Evolutionary conservation across 2,329 filamentous ascomycete genomes (phyloP).

Genomic region (Exserohilum turcica): DNA sequence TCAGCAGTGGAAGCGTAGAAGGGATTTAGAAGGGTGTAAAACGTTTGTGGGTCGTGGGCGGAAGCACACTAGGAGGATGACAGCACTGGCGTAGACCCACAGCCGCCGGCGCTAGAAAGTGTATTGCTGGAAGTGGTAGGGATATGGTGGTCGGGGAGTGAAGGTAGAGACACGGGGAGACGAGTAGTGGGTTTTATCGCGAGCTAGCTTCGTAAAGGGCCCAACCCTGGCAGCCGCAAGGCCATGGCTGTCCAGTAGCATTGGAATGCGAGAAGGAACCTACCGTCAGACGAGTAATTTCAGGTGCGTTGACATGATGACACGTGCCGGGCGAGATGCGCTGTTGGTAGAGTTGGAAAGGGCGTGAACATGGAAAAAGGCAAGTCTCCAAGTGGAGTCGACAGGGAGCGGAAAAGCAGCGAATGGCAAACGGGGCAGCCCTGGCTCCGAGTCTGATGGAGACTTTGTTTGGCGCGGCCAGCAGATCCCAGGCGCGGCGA

Average conservation of each 20-base stretch:
- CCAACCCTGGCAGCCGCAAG: slow-evolving; percentile 24
- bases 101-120: slow-evolving; percentile 30
- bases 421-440: slow-evolving; percentile 21
- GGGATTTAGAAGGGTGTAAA: slow-evolving; percentile 31
- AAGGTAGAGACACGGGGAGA: slow-evolving; percentile 17
- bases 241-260: slow-evolving; percentile 25
- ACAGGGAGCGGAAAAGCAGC: slow-evolving; percentile 19
- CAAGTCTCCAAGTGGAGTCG: slow-evolving; percentile 26
- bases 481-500: slow-evolving; percentile 27
- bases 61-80: slow-evolving; percentile 36
- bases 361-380: slow-evolving; percentile 26
- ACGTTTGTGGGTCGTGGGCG: slow-evolving; percentile 34
- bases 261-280: slow-evolving; percentile 35
- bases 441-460: not conserved
- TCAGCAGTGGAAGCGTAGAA: slow-evolving; percentile 19
- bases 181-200: slow-evolving; percentile 33
- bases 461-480: slow-evolving; percentile 12
- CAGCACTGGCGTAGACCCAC: slow-evolving; percentile 33
- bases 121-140: slow-evolving; percentile 35
- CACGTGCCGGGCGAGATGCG: slow-evolving; percentile 34
- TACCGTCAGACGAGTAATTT: slow-evolving; percentile 35
- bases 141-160: slow-evolving; percentile 24
- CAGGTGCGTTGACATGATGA: slow-evolving; percentile 32
- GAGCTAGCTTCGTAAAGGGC: slow-evolving; percentile 31
- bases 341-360: slow-evolving; percentile 21